These are phyloP conservation scores for Lasiodiplodia theobromae DNA, from an alignment of 2,329 filamentous ascomycete species.

Conservation along the genomic window DNA sequence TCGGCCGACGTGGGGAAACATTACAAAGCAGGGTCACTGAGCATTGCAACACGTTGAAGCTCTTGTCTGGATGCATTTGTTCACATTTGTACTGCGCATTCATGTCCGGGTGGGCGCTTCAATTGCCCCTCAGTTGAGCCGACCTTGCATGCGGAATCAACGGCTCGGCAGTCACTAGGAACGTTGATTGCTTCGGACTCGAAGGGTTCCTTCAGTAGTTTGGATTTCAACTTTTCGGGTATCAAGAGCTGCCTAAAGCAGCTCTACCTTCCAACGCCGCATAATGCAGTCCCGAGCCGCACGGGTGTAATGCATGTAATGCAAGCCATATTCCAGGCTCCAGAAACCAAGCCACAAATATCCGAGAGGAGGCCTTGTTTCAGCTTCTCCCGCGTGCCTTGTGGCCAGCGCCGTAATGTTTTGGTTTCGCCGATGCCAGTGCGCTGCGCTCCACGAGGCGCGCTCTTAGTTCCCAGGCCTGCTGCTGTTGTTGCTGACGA, in stretches of 20 bases:
- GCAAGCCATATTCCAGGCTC: constrained; percentile 17
- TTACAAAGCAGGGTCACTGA: not conserved
- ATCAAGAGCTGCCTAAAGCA: constrained; percentile 14
- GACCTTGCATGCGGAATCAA: not conserved
- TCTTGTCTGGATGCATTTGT: too few species aligned
- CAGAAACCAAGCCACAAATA: not conserved
- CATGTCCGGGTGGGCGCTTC: too few species aligned
- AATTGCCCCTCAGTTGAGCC: too few species aligned
- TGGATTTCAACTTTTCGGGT: not conserved
- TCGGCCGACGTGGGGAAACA: constrained; percentile 5
- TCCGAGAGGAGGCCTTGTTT: not conserved
- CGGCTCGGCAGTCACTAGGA: not conserved
- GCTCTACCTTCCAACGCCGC: constrained; percentile 9
- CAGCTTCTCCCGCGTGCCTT: not conserved
- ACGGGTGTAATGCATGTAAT: constrained; percentile 7
- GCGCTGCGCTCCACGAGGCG: not conserved
- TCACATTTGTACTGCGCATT: too few species aligned
- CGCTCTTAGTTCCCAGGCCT: constrained; percentile 58
- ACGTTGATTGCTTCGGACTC: not conserved
- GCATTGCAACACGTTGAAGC: too few species aligned
- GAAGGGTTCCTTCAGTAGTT: not conserved
- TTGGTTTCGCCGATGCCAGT: not conserved
- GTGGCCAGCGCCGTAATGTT: not conserved
- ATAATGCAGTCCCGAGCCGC: not conserved
- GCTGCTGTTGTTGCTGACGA: constrained; percentile 97